phyloP scores from a whole-genome alignment of 345 rosid species.

The Hibiscus syriacus region DNA sequence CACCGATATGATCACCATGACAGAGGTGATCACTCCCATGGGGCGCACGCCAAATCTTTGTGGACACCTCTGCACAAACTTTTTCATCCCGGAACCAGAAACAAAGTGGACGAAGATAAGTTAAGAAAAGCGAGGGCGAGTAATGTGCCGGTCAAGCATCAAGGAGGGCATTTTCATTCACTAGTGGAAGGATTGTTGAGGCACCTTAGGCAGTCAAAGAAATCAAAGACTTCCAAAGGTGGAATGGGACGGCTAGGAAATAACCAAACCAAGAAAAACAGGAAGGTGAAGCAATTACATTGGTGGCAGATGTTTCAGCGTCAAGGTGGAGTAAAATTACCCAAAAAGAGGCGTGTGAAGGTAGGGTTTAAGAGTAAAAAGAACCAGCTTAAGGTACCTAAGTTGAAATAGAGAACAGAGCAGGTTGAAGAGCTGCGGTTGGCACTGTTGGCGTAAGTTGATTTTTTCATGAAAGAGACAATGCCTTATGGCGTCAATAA shows the following conservation, averaged over 20 bases:
- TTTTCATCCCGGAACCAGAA: slow-evolving; percentile 20
- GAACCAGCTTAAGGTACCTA: slow-evolving; percentile 5
- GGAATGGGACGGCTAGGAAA: not conserved
- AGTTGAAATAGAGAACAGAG: not conserved
- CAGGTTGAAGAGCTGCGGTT: not conserved
- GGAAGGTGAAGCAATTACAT: slow-evolving; percentile 19
- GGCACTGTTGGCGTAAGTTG: too few species aligned
- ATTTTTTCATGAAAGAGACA: too few species aligned
- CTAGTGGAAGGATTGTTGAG: slow-evolving; percentile 43
- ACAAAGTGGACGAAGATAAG: slow-evolving; percentile 14
- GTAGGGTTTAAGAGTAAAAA: slow-evolving; percentile 22
- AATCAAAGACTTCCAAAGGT: slow-evolving; percentile 20
- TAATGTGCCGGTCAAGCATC: slow-evolving; percentile 15
- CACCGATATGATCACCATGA: slow-evolving; percentile 19
- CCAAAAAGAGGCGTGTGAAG: slow-evolving; percentile 28
- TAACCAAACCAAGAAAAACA: not conserved
- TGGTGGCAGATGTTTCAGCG: slow-evolving; percentile 38
- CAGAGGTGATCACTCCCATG: not conserved
- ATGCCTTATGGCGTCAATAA: too few species aligned
- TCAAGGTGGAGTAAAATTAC: slow-evolving; percentile 31
- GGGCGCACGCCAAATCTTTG: slow-evolving; percentile 14
- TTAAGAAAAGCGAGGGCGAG: slow-evolving; percentile 7
- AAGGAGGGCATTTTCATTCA: slow-evolving; percentile 39
- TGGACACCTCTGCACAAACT: slow-evolving; percentile 34
- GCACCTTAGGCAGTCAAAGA: slow-evolving; percentile 39